Evolutionary conservation across 345 rosid species (phyloP).

Genomic region (Turnera subulata): DNA sequence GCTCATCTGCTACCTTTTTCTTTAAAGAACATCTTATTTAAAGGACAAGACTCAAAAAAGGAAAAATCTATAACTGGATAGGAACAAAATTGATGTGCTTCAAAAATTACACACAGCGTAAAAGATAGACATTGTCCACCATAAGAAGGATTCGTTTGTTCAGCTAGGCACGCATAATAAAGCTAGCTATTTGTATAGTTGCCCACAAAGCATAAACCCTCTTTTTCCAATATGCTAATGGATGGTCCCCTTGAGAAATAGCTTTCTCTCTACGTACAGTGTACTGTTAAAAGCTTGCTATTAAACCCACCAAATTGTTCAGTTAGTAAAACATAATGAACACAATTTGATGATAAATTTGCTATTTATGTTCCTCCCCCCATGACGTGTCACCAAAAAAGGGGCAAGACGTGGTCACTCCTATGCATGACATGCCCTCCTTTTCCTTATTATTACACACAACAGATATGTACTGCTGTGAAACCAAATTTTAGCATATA

Average conservation of each 20-base stretch:
- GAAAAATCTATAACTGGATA: no score
- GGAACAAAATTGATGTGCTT: no score
- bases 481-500: no score
- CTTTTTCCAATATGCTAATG: conserved; percentile 9
- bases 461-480: no score
- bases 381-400: no score
- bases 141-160: background rate
- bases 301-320: no score
- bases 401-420: conserved; percentile 20
- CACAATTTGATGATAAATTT: no score
- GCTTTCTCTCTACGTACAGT: no score
- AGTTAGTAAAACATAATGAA: no score
- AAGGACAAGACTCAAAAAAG: no score
- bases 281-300: background rate
- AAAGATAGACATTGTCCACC: background rate
- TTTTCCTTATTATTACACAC: conserved; percentile 24
- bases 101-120: background rate
- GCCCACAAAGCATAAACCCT: conserved; percentile 28
- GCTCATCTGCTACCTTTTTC: no score
- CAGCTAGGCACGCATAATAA: conserved; percentile 26
- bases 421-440: conserved; percentile 26
- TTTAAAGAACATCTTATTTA: background rate
- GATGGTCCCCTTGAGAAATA: conserved; percentile 24
- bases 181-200: conserved; percentile 23
- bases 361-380: no score